Percentiles rank a stretch among this genome's conserved stretches.
These are phyloP conservation scores for Fonsecaea multimorphosa DNA, from an alignment of 2,329 filamentous ascomycete species.

Conservation along the genomic window DNA sequence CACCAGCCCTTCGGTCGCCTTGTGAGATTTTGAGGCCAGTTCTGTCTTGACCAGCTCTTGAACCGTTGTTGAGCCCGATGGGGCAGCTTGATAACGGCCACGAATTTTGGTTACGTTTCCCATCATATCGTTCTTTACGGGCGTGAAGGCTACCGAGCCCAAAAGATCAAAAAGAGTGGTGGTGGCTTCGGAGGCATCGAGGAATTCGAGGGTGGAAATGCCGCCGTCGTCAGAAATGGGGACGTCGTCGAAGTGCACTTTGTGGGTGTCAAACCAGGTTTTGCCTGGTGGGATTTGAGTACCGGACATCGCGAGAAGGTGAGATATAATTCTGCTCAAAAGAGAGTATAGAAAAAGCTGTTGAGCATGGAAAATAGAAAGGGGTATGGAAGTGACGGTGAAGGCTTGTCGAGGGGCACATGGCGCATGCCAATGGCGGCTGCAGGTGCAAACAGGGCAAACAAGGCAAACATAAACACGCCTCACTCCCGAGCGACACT, in stretches of 20 bases:
- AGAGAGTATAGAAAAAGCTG: not conserved
- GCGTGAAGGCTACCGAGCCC: constrained; percentile 76
- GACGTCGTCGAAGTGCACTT: constrained; percentile 83
- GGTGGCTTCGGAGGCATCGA: constrained; percentile 86
- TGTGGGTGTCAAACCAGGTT: constrained; percentile 86
- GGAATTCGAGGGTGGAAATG: constrained; percentile 83
- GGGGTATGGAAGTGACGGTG: constrained; percentile 2
- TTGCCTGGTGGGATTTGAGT: constrained; percentile 62
- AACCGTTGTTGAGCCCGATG: constrained; percentile 78
- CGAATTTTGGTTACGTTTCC: constrained; percentile 97
- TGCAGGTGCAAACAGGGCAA: constrained; percentile 14
- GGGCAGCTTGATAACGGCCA: constrained; percentile 77
- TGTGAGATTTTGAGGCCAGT: constrained; percentile 86
- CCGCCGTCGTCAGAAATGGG: constrained; percentile 77
- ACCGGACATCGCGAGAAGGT: not conserved
- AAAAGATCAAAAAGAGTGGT: constrained; percentile 79
- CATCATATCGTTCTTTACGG: constrained; percentile 88
- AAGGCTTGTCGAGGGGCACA: constrained; percentile 14
- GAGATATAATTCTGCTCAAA: not conserved
- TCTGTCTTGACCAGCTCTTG: constrained; percentile 87
- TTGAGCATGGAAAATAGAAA: not conserved
- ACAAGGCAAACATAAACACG: constrained; percentile 11
- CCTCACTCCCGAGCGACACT: not conserved
- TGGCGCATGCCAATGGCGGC: constrained; percentile 6
- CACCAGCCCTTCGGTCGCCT: constrained; percentile 83